phyloP scores from a whole-genome alignment of 2,329 filamentous ascomycete species.

The Chaetomiaceae sp. region DNA sequence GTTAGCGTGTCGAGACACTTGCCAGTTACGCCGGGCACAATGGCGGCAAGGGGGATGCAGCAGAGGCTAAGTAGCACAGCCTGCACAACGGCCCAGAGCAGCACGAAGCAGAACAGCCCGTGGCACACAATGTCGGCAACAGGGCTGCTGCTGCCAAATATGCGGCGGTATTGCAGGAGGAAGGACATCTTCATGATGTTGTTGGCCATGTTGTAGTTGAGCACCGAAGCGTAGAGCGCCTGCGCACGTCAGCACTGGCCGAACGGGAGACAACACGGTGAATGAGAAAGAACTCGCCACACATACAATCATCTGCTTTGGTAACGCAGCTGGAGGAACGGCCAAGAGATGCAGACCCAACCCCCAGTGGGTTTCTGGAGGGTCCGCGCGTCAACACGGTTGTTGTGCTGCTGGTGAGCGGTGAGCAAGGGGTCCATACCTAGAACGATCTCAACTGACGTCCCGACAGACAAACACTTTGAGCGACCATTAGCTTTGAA shows the following conservation, averaged over 20 bases:
- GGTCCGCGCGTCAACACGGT: background rate
- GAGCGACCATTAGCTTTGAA: constrained; percentile 4
- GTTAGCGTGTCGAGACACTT: constrained; percentile 25
- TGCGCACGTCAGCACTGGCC: constrained; percentile 13
- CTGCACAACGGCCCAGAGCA: constrained; percentile 27
- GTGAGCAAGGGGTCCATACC: background rate
- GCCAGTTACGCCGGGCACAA: constrained; percentile 19
- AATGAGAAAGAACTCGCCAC: no score
- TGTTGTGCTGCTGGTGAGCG: background rate
- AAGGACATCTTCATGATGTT: constrained; percentile 33
- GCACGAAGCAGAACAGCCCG: constrained; percentile 24
- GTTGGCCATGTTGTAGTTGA: constrained; percentile 31
- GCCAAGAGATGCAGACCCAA: constrained; percentile 26
- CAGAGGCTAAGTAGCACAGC: constrained; percentile 27
- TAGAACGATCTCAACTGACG: background rate
- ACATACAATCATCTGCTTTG: constrained; percentile 26
- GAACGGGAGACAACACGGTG: no score
- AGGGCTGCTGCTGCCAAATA: constrained; percentile 28
- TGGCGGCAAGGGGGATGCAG: constrained; percentile 26
- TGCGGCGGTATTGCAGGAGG: constrained; percentile 32
- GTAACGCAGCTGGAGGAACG: constrained; percentile 15
- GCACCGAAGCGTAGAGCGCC: constrained; percentile 30
- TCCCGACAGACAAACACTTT: background rate
- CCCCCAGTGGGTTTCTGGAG: constrained; percentile 24
- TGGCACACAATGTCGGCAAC: constrained; percentile 21